Percentiles rank a stretch among this genome's conserved stretches.
Evolutionary conservation across 768 basidiomycete genomes (phyloP).

Genomic region (Phanerodontia chrysosporium): DNA sequence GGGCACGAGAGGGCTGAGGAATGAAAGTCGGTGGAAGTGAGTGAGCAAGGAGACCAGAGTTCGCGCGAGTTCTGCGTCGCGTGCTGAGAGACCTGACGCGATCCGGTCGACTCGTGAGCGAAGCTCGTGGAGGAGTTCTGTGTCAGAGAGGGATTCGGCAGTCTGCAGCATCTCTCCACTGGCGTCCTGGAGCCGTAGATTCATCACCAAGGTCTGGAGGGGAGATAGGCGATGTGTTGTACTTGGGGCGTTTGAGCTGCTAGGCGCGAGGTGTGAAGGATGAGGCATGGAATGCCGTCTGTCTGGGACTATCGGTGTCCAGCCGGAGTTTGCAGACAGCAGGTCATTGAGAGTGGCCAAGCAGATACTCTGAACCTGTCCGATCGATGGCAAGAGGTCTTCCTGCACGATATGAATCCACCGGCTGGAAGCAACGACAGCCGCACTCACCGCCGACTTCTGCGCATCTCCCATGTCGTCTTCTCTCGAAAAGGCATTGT

Average conservation of each 20-base stretch:
- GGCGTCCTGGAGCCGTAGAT: conserved; percentile 50
- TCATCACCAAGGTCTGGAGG: conserved; percentile 57
- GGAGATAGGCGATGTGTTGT: conserved; percentile 36
- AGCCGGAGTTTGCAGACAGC: conserved; percentile 46
- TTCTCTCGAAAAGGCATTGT: neutral
- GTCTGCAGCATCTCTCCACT: conserved; percentile 44
- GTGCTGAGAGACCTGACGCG: conserved; percentile 30
- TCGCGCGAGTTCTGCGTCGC: conserved; percentile 60
- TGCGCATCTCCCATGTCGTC: neutral
- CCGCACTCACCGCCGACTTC: neutral
- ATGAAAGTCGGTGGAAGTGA: conserved; percentile 62
- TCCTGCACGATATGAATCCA: conserved; percentile 30
- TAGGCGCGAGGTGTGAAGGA: conserved; percentile 22
- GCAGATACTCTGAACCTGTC: conserved; percentile 68
- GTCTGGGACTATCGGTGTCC: conserved; percentile 55
- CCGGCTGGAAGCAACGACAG: neutral
- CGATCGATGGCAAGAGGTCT: conserved; percentile 69
- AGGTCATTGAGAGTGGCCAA: conserved; percentile 70
- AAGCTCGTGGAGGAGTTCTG: conserved; percentile 58
- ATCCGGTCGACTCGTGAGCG: conserved; percentile 47
- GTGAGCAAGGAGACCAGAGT: conserved; percentile 66
- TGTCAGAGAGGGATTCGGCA: conserved; percentile 29
- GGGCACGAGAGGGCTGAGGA: conserved; percentile 12
- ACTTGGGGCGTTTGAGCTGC: conserved; percentile 24
- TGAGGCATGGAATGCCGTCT: conserved; percentile 60